Conservation (phyloP, 1,139 yeast species). For the Yamadazyma songkhlaensis region DNA sequence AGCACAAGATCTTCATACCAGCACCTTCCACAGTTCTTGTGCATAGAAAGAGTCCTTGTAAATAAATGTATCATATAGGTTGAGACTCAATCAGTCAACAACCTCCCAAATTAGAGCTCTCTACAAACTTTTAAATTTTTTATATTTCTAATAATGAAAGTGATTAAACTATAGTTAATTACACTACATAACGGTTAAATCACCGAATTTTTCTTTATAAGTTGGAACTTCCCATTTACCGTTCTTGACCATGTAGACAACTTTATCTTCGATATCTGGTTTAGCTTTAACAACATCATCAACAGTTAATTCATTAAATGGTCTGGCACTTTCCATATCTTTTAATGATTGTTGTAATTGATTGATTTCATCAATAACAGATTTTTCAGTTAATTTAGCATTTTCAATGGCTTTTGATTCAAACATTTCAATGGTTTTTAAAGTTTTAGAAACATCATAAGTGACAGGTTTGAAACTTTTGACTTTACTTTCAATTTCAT, state of each 20-base stretch:
- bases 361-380: constrained; percentile 81
- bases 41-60: no score
- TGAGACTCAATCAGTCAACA: no score
- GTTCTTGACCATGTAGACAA: constrained; percentile 89
- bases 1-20: no score
- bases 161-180: not conserved
- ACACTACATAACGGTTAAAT: constrained; percentile 82
- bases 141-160: not conserved
- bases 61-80: no score
- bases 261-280: constrained; percentile 97
- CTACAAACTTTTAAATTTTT: no score
- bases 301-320: constrained; percentile 94
- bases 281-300: constrained; percentile 93
- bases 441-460: constrained; percentile 83
- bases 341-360: constrained; percentile 84
- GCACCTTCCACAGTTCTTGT: no score
- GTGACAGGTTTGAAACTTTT: constrained; percentile 76
- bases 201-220: constrained; percentile 96
- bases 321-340: constrained; percentile 96
- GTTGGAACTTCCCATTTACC: constrained; percentile 99
- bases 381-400: constrained; percentile 89
- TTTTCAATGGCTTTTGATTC: constrained; percentile 95
- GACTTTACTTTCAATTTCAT: constrained; percentile 78
- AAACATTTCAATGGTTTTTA: constrained; percentile 89
- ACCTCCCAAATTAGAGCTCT: no score